Percentiles rank a stretch among this genome's conserved stretches.
Evolutionary conservation across 805 yeast genomes (phyloP).

Genomic region (Kuraishia cidri): DNA sequence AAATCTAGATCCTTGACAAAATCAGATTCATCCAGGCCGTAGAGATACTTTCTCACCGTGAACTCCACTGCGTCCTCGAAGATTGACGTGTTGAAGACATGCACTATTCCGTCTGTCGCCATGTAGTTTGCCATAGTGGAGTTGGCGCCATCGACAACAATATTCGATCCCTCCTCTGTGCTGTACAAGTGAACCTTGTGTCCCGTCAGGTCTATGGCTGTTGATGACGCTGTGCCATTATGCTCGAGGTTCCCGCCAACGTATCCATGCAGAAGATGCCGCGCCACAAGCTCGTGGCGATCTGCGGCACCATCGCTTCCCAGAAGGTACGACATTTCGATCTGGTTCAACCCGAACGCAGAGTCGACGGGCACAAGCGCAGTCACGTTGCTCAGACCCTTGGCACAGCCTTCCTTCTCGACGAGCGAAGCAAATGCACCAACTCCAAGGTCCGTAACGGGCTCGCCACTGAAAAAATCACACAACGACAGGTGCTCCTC

Average conservation of each 20-base stretch:
- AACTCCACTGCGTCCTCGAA: conserved; percentile 21
- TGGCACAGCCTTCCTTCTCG: conserved; percentile 1
- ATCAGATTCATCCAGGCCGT: conserved; percentile 48
- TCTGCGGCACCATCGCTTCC: conserved; percentile 20
- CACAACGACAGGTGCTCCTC: conserved; percentile 15
- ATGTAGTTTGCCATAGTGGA: conserved; percentile 25
- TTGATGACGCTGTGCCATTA: conserved; percentile 5
- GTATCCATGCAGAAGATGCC: conserved; percentile 28
- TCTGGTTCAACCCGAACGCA: conserved; percentile 23
- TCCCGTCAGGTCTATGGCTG: conserved; percentile 11
- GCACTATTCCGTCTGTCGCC: conserved; percentile 38
- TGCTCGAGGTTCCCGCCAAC: conserved; percentile 30
- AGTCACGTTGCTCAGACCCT: conserved; percentile 27
- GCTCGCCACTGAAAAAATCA: conserved; percentile 18
- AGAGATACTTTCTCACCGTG: conserved; percentile 47
- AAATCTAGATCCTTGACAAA: conserved; percentile 67
- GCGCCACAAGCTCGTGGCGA: conserved; percentile 14
- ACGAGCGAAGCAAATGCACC: neutral
- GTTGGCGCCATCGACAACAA: neutral
- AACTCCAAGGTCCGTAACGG: neutral
- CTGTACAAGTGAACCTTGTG: conserved; percentile 8
- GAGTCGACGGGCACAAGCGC: conserved; percentile 36
- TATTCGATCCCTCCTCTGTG: neutral
- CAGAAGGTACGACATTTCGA: conserved; percentile 36
- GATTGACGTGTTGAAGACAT: conserved; percentile 28